These are phyloP conservation scores for Thermothelomyces thermophilus DNA, from an alignment of 2,329 filamentous ascomycete species.

Conservation along the genomic window DNA sequence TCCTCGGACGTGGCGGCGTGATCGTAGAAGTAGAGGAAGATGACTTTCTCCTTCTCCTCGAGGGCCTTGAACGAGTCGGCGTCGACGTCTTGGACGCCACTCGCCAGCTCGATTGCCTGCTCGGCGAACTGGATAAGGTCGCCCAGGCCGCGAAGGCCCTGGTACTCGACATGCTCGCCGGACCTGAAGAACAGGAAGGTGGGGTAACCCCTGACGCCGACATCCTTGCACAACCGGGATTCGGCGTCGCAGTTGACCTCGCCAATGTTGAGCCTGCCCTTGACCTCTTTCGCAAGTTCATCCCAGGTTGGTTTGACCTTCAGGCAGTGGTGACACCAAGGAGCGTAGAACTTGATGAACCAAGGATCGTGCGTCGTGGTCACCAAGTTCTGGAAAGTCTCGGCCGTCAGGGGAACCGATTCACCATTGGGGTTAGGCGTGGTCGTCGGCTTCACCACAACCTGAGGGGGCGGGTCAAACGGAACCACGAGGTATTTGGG, in stretches of 20 bases:
- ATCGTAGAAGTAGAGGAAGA: constrained; percentile 97
- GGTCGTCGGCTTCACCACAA: constrained; percentile 46
- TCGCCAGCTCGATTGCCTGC: constrained; percentile 71
- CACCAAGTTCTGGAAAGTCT: constrained; percentile 79
- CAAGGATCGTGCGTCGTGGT: constrained; percentile 85
- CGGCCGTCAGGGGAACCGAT: constrained; percentile 69
- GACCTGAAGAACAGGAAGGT: constrained; percentile 91
- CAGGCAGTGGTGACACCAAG: constrained; percentile 95
- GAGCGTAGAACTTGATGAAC: constrained; percentile 99
- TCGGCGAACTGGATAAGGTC: constrained; percentile 84
- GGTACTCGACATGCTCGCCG: constrained; percentile 86
- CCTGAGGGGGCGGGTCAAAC: constrained; percentile 30
- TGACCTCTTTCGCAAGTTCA: constrained; percentile 85
- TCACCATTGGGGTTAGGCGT: constrained; percentile 69
- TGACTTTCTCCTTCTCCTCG: constrained; percentile 89
- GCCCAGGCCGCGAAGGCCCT: constrained; percentile 82
- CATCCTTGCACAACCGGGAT: constrained; percentile 85
- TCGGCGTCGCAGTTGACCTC: constrained; percentile 94
- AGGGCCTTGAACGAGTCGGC: constrained; percentile 69
- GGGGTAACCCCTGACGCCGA: constrained; percentile 70
- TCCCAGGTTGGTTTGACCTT: constrained; percentile 86
- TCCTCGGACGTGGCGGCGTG: constrained; percentile 90
- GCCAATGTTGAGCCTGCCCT: constrained; percentile 81
- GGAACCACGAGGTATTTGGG: constrained; percentile 13
- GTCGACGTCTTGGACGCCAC: constrained; percentile 75